Evolutionary conservation across 129 eudicot species (phyloP).

Genomic region (Mikania micrantha): DNA sequence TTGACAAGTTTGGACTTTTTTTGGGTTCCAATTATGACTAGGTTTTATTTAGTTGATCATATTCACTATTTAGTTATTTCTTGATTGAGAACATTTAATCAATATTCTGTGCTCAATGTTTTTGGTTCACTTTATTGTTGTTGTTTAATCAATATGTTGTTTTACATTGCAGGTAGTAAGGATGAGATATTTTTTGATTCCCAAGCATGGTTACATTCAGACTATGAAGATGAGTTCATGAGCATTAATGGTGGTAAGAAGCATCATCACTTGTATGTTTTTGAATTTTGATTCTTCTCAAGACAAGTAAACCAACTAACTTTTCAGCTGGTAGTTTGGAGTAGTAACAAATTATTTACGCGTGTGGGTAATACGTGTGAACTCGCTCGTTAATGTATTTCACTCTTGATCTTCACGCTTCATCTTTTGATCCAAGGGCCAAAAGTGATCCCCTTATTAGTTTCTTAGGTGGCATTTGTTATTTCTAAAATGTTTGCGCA

Average conservation of each 20-base stretch:
- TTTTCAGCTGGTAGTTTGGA: neutral
- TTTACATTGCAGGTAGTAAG: conserved; percentile 44
- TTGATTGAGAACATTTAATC: neutral
- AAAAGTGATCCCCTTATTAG: neutral
- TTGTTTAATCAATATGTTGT: neutral
- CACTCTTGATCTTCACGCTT: neutral
- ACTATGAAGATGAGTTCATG: conserved; percentile 53
- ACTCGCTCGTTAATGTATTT: neutral
- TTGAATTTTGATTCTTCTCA: neutral
- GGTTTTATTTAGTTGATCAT: neutral
- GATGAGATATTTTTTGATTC: conserved; percentile 66
- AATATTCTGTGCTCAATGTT: too few species aligned
- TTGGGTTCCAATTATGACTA: neutral
- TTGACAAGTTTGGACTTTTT: neutral
- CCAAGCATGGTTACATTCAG: conserved; percentile 70
- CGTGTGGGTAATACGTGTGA: neutral
- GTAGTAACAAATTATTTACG: neutral
- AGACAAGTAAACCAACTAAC: neutral
- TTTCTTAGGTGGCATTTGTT: too few species aligned
- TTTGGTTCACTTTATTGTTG: neutral
- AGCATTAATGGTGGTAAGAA: conserved; percentile 66
- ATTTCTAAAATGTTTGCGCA: too few species aligned
- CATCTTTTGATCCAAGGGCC: neutral
- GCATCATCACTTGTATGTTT: neutral
- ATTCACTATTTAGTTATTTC: neutral